These are phyloP conservation scores for Panaeolus papilionaceus DNA, from an alignment of 768 basidiomycete species.

Conservation along the genomic window DNA sequence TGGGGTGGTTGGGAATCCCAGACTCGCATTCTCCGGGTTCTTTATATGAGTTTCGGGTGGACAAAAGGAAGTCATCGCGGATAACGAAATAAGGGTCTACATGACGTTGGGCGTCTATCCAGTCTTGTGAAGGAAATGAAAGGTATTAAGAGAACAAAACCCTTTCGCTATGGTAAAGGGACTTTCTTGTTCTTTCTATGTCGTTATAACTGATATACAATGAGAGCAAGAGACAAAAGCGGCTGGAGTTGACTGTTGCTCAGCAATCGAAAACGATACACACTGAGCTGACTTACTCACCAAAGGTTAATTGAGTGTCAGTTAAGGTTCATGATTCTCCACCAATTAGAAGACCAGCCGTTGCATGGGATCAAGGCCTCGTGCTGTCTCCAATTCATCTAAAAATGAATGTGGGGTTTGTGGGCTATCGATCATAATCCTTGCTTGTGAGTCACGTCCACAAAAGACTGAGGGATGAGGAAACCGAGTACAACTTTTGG, in stretches of 20 bases:
- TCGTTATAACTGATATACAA: not conserved
- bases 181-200: not conserved
- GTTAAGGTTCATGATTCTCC: constrained; percentile 6
- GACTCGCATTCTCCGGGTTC: not conserved
- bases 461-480: not conserved
- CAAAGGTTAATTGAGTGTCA: not conserved
- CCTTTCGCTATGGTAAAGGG: not conserved
- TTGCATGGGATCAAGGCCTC: constrained; percentile 3
- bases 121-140: not conserved
- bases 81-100: constrained; percentile 17
- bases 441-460: not conserved
- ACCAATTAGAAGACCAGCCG: constrained; percentile 8
- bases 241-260: not conserved
- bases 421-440: not conserved
- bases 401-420: not conserved
- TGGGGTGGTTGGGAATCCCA: constrained; percentile 5
- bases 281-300: not conserved
- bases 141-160: not conserved
- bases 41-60: constrained; percentile 18
- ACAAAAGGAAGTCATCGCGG: constrained; percentile 20
- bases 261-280: not conserved
- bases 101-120: constrained; percentile 12
- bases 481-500: not conserved
- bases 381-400: not conserved
- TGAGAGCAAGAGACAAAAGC: not conserved